Evolutionary conservation across 257 asterid species (phyloP).

Genomic region (Jacaranda mimosifolia): DNA sequence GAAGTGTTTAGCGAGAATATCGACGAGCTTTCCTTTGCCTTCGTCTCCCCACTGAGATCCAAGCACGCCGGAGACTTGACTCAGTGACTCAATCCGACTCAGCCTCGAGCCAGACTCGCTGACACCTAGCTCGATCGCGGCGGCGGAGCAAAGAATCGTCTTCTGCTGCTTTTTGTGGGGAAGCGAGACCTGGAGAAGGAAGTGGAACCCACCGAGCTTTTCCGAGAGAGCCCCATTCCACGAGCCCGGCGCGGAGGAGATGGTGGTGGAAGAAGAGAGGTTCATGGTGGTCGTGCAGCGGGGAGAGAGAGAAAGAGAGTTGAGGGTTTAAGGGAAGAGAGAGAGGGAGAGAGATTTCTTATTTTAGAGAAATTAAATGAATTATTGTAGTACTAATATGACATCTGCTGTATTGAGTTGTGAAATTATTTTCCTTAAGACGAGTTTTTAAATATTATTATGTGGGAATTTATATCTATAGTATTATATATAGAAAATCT

Average conservation of each 20-base stretch:
- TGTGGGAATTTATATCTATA: no score
- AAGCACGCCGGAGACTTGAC: conserved; percentile 94
- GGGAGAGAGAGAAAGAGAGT: background rate
- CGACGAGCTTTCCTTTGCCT: conserved; percentile 97
- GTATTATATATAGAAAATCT: no score
- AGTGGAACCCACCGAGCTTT: conserved; percentile 37
- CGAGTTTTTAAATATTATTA: no score
- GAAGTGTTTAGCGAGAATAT: conserved; percentile 85
- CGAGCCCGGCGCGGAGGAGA: conserved; percentile 43
- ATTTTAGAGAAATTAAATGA: no score
- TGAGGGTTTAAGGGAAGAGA: conserved; percentile 33
- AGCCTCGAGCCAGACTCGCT: conserved; percentile 38
- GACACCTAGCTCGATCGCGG: conserved; percentile 43
- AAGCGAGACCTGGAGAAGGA: conserved; percentile 33
- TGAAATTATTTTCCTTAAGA: no score
- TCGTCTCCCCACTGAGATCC: conserved; percentile 99
- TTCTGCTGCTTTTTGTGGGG: conserved; percentile 38
- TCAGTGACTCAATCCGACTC: conserved; percentile 75
- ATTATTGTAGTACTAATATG: no score
- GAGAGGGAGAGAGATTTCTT: no score
- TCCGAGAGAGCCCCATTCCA: conserved; percentile 32
- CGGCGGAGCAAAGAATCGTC: conserved; percentile 44
- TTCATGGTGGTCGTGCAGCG: conserved; percentile 47
- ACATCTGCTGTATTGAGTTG: no score
- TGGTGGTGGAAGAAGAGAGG: conserved; percentile 50